Base-by-base conservation (phyloP, 2,329 filamentous ascomycete genomes). In the Lecanicillium sp. region DNA sequence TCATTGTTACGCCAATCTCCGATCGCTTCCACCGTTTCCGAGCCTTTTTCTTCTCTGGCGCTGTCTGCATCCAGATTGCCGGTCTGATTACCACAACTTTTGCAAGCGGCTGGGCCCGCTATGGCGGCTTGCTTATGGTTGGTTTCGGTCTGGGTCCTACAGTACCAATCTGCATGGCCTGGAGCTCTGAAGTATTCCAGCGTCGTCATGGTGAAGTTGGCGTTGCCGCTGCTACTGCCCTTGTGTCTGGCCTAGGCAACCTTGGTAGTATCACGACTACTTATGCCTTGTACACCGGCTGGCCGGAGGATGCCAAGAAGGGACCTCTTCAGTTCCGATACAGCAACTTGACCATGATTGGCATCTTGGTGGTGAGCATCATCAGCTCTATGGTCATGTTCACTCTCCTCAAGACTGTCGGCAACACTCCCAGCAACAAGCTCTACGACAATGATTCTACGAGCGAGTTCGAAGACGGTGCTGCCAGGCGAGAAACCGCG, bases 101-200 rank as follows among this genome's bases (percentile, higher is more conserved):
- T 56, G 81, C 83, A 5, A 78, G 80, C 49, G 78, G 81, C 28
- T 95, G 87, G 86, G 80, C 85, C 2, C 78, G 87, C 30, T 95
- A 95, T 55, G 85, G 84, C 34, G 88, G 88, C 4, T 75, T 95
- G n/a, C 66, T 95, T 36, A 81, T 95, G 63, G 83, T 95, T 27
- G 88, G 88, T 4, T 94, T 94, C 52, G 88, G 88, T 0, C 78
- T 95, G 2, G 88, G 88, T 2, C 88, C 88, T 4, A 94, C 88
- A 0, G 87, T 94, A 1, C 88, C 88, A 9, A 90, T 90, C 53
- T 90, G 85, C 58, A 95, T 95, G 88, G 83, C 87, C 27, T 94
- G 88, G 88, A 87, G 85, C 22, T 85, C 80, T 45, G 85, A 94
- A 61, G 83, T 94, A 53, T 95, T 95, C 67, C 87, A 94, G 63